Base-by-base conservation (phyloP, 2,329 filamentous ascomycete genomes). In the Neofusicoccum ribis region DNA sequence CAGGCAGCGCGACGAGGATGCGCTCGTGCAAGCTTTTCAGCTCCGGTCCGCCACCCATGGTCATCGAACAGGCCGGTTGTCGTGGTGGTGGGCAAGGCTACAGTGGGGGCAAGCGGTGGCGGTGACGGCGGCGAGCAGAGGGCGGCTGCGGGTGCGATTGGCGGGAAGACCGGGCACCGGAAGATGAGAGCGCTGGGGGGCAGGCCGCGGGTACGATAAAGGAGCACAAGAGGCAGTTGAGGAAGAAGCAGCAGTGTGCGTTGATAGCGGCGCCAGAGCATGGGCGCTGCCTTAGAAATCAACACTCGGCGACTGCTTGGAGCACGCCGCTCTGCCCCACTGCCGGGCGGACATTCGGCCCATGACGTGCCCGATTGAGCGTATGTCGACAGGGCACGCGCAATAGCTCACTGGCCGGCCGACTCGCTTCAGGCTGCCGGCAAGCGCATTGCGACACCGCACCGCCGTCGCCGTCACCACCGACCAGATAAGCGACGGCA, bases 1-100 rank as follows among this genome's bases (percentile, higher is more conserved):
- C 78, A 2, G 80, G 79, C 1, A 83, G 69, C 20, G 80, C 72
- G 67, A 78, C 74, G 27, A 85, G 75, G 41, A 85, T 69, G 68
- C 56, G 68, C 60, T 65, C 67, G 68, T 52, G 75, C 64, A 76
- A 72, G 66, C 78, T 79, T 62, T 73, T 69, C 49, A 73, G 68
- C 20, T 69, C 44, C 59, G 74, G 70, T 61, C 79, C 80, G 65
- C 80, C 82, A 20, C 82, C 82, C 82, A 84, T 74, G 31, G 23
- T 54, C 36, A 31, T 65, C 8, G 34, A 31, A 46, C 6, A 12
- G 6, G 11, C 58, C 11, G 12, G 23, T 7, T n/a, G 31, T 37
- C 39, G 4, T 65, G 39, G 27, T 12, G 52, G 15, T 51, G 37
- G 49, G 31, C 36, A 12, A 6, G 37, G 37, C 37, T 5, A 15